Base-by-base conservation (phyloP, 2,329 filamentous ascomycete species). In the Xylogone sp. region DNA sequence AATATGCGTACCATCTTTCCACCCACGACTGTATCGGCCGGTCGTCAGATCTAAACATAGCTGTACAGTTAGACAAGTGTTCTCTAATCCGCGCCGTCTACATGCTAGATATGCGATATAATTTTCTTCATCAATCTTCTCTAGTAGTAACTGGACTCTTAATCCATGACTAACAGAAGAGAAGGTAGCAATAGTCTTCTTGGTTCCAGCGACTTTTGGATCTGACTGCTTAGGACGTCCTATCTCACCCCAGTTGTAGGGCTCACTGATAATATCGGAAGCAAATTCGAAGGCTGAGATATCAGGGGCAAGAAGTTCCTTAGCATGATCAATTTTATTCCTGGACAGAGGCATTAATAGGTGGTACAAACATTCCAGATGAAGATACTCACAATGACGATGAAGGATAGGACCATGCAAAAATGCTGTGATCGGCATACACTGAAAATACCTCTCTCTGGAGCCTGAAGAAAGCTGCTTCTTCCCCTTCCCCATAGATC, bases 401-500 rank as follows among this genome's bases (percentile, higher is more conserved):
- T 16, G 34, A 39, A 16, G 34, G 34, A 18, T 39, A 39, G 12
- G 12, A 39, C 34, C 34, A 39, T 6, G 34, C 34, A 0, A 68
- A 45, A 0, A 67, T 57, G 3, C 60, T 67, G 6, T 70, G 65
- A 51, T 70, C 68, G 13, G 63, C 59, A 0, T 66, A 57, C n/a
- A 48, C 51, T 48, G 63, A n/a, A n/a, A 70, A 53, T 16, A 69
- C 65, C 20, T 68, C 64, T 46, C 67, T 57, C 47, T 69, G 66
- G 3, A 70, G 51, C n/a, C 68, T 59, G 2, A 61, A 48, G 45
- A 68, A 70, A n/a, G n/a, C n/a, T 34, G 53, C 61, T 39, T 31
- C 46, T 0, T n/a, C 1, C 46, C 46, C 8, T 22, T 48, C 46
- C 10, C 73, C 73, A 46, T 75, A 75, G 0, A 74, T 39, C 4